Percentiles rank a stretch among this genome's conserved stretches.
Conservation (phyloP, 2,329 filamentous ascomycete genomes). For the Xylaria sp. region DNA sequence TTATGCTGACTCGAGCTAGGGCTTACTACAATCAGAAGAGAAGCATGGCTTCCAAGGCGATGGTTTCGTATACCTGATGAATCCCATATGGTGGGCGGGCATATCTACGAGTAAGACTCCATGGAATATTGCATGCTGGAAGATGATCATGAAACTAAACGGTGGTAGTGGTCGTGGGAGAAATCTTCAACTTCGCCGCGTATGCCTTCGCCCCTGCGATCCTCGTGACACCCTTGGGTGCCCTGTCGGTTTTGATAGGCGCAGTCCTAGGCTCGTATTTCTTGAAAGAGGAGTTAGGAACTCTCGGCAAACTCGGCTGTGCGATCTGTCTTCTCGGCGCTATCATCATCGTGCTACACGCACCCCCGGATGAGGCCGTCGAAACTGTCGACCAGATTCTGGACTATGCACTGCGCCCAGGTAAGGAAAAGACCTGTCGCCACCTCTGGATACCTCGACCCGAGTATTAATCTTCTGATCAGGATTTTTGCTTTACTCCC, state of each 20-base stretch:
- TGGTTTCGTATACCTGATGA: constrained; percentile 88
- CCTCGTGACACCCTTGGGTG: constrained; percentile 89
- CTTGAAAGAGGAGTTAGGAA: constrained; percentile 82
- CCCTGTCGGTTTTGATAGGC: constrained; percentile 89
- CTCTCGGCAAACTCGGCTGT: constrained; percentile 86
- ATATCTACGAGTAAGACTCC: constrained; percentile 70
- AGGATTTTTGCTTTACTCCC: constrained; percentile 88
- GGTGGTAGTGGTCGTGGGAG: constrained; percentile 73
- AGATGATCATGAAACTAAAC: constrained; percentile 4
- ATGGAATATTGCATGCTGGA: constrained; percentile 8
- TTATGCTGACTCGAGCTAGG: constrained; percentile 44
- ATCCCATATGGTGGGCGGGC: constrained; percentile 95
- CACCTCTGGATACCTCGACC: neutral
- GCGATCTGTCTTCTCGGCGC: constrained; percentile 94
- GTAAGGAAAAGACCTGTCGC: constrained; percentile 45
- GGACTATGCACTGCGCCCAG: constrained; percentile 82
- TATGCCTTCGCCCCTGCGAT: constrained; percentile 99
- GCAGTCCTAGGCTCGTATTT: constrained; percentile 95
- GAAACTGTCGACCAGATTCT: constrained; percentile 88
- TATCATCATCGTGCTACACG: constrained; percentile 95
- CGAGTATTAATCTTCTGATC: constrained; percentile 21
- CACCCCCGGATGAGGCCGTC: constrained; percentile 88
- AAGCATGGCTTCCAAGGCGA: constrained; percentile 95
- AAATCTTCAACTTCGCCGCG: constrained; percentile 94
- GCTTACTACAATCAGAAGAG: constrained; percentile 84